Base-by-base conservation (phyloP, 768 basidiomycete genomes). In the Coprinopsis cinerea region DNA sequence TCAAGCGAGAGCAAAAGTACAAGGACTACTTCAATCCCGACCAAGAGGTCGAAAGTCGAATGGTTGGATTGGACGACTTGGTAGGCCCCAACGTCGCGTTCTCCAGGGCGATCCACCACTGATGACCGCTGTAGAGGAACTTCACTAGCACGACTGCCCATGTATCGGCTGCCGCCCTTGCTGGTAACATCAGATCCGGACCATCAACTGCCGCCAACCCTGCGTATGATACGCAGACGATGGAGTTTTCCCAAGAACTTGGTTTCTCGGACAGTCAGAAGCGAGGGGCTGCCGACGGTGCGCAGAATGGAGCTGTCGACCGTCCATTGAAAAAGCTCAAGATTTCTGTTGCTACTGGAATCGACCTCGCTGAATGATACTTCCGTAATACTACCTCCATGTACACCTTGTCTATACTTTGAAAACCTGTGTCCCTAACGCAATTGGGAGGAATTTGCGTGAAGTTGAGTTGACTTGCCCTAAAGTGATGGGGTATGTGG, bases 301-400 rank as follows among this genome's bases (percentile, higher is more conserved):
- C 18, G 18, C 9, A 43, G 10, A 53, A 53, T 44, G 47, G 53
- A 35, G 64, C 64, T 34, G 57, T 55, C 22, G 59, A 53, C n/a
- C 61, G 67, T 44, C 66, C 67, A 10, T 62, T 55, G 55, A 89
- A 88, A 70, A 86, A 77, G 59, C 57, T 81, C 53, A 91, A 89
- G 67, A 77, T 89, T 43, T 91, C 87, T 14, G 66, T 90, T 34
- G 78, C 79, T 34, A 63, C 72, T 49, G 80, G 76, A 43, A 77
- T 91, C 54, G 85, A 89, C 66, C 77, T 90, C 3, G 86, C 84
- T 26, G 87, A 90, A 64, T 90, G 17, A 65, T 18, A 18, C 24
- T 39, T 43, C n/a, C n/a, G n/a, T n/a, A n/a, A n/a, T n/a, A n/a
- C n/a, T n/a, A n/a, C n/a, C n/a, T n/a, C n/a, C n/a, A n/a, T n/a